Percentiles rank a stretch among this genome's conserved stretches.
These are phyloP conservation scores for Przewalskia tangutica DNA, from an alignment of 257 asterid species.

Conservation along the genomic window DNA sequence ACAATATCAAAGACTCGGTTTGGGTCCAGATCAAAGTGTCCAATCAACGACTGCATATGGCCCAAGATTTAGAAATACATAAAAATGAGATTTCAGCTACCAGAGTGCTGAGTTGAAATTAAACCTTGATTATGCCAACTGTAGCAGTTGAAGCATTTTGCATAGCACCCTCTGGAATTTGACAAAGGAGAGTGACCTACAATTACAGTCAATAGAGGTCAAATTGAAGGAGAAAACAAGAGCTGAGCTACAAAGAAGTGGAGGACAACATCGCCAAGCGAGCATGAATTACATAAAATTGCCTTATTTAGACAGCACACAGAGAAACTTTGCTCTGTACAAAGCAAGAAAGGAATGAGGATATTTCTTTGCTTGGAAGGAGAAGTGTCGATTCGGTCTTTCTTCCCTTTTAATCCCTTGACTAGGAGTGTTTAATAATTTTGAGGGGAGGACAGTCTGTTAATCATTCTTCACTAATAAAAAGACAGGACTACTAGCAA, in stretches of 20 bases:
- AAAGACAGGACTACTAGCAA: no score
- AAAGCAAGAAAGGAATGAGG: neutral
- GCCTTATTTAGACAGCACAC: neutral
- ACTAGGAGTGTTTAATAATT: neutral
- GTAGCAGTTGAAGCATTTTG: constrained; percentile 65
- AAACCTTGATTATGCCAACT: constrained; percentile 88
- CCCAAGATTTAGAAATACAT: constrained; percentile 22
- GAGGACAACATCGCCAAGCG: neutral
- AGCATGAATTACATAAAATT: neutral
- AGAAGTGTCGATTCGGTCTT: neutral
- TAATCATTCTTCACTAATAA: no score
- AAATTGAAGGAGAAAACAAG: neutral
- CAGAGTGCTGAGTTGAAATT: constrained; percentile 7
- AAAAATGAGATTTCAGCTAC: constrained; percentile 3
- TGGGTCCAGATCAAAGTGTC: constrained; percentile 98
- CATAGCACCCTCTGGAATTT: constrained; percentile 59
- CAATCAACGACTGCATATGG: constrained; percentile 81
- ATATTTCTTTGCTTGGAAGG: neutral
- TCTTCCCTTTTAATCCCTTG: neutral
- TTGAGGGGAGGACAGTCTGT: neutral
- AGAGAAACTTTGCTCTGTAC: neutral
- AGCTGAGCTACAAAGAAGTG: neutral
- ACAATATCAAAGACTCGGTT: constrained; percentile 97
- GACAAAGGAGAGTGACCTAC: constrained; percentile 94
- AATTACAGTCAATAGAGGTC: constrained; percentile 10